Base-by-base conservation (phyloP, 805 yeast species). In the Ogataea saltuana region DNA sequence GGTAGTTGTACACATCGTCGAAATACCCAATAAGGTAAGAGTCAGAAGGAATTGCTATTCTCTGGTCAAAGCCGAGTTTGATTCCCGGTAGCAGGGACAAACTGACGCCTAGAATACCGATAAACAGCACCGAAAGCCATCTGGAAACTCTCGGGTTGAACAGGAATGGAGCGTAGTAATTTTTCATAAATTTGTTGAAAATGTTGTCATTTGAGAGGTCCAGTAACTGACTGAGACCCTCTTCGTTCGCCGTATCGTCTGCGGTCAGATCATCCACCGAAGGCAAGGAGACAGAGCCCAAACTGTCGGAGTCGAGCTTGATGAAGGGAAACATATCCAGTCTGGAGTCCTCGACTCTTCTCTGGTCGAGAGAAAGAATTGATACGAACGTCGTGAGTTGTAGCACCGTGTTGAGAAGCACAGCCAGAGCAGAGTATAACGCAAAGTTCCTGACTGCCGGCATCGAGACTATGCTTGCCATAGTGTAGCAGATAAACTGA, bases 361-460 rank as follows among this genome's bases (percentile, higher is more conserved):
- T 60, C 54, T 82, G 88, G 54, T 85, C 95, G 4, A 86, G 57
- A 0, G 88, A 59, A 44, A 91, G 63, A 1, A 88, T 72, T 0
- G 95, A 75, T 3, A 88, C 75, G 61, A 91, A 90, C 23, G 84
- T 78, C 0, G 97, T 88, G 61, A 89, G 64, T 59, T 91, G 98
- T 22, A 91, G 68, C 0, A 80, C 32, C 1, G 91, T 81, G 60
- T 91, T 90, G 54, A 87, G 68, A 5, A 85, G 56, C 3, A 91
- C 83, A 0, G 98, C 91, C 13, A 88, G 85, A 0, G 96, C 90
- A 6, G 96, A 87, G 58, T 88, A 93, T 11, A 85, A 64, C 0
- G 99, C 97, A 71, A 91, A 91, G 63, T 90, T 93, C 50, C 84
- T 75, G 15, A 91, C 98, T 0, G 98, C 98, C 1, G 98, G 98